Base-by-base conservation (phyloP, 2,329 filamentous ascomycete species). In the Claviceps sp. region DNA sequence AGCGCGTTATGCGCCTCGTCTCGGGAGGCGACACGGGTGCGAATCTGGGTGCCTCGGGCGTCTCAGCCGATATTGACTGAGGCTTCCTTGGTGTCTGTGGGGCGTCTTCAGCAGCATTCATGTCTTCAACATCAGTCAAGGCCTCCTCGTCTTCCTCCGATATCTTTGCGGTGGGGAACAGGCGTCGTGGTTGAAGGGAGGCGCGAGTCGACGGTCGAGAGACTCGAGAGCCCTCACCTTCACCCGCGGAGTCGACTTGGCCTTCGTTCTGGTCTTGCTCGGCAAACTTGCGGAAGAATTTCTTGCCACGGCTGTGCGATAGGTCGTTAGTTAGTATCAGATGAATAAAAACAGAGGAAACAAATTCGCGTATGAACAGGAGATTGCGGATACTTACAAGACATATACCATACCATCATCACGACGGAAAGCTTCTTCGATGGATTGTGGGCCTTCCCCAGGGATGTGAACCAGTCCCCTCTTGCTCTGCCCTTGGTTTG, bases 361-460 rank as follows among this genome's bases (percentile, higher is more conserved):
- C 30, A 11, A 34, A 11, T 34, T 11, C 30, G 30, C 4, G 9
- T 11, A 34, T 34, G 30, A 34, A 11, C 3, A 11, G 22, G 14
- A 45, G 16, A 20, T 5, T 34, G 20, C 26, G 36, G 37, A 40
- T n/a, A 82, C 85, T 77, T 75, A 89, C 85, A 91, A 91, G 13
- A 82, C 77, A 60, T 82, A 88, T 55, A 89, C 72, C 62, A 89
- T 76, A 54, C 87, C 87, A 64, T 91, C 85, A 4, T 82, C 76
- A 34, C 84, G 81, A 36, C 73, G 66, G 3, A 77, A 74, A 14
- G 80, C 80, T 46, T 85, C 77, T 6, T 87, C 78, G 54, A 89
- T 71, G 2, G 77, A 70, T 58, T 78, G 71, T 26, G 72, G 68
- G 34, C 77, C 77, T 61, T 81, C 77, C 43, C 81, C 79, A 0